phyloP scores from a whole-genome alignment of 225 moss, liverwort and hornwort genomes.

The Lunularia cruciata region DNA sequence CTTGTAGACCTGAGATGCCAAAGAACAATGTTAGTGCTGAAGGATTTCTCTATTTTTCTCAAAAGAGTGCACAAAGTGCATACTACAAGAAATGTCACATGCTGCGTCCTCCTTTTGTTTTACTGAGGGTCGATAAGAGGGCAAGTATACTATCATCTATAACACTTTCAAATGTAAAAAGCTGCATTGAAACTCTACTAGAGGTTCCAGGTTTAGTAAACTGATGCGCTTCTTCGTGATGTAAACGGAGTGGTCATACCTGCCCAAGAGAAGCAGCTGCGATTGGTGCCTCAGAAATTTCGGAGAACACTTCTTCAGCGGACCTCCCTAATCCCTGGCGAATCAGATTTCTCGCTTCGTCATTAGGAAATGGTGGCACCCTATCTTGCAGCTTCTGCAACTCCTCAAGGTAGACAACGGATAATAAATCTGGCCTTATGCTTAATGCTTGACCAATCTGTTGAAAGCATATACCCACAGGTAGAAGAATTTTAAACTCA shows the following conservation, averaged over 20 bases:
- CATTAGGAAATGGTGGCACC: conserved; percentile 81
- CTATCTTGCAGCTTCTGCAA: conserved; percentile 90
- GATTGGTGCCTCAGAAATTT: conserved; percentile 77
- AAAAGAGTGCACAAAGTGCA: too few relatives aligned
- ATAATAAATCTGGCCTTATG: conserved; percentile 81
- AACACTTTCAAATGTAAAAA: too few relatives aligned
- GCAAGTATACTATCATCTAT: too few relatives aligned
- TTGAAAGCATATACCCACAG: neutral
- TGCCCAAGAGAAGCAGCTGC: conserved; percentile 97
- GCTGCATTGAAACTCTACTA: too few relatives aligned
- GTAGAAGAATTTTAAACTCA: neutral
- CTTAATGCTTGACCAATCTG: conserved; percentile 95
- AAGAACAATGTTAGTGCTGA: neutral
- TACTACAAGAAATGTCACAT: too few relatives aligned
- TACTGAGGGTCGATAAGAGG: too few relatives aligned
- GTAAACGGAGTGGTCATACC: too few relatives aligned
- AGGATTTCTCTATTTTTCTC: too few relatives aligned
- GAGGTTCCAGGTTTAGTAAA: too few relatives aligned
- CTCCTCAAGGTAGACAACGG: conserved; percentile 76
- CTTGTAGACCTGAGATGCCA: conserved; percentile 81
- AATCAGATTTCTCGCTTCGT: conserved; percentile 73
- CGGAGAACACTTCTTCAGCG: conserved; percentile 61
- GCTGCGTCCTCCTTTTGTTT: too few relatives aligned
- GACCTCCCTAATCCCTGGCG: conserved; percentile 64
- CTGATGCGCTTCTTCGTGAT: too few relatives aligned